Percentiles rank a stretch among this genome's conserved stretches.
Evolutionary conservation across 805 yeast species (phyloP).

Genomic region (Priceomyces haplophilus): DNA sequence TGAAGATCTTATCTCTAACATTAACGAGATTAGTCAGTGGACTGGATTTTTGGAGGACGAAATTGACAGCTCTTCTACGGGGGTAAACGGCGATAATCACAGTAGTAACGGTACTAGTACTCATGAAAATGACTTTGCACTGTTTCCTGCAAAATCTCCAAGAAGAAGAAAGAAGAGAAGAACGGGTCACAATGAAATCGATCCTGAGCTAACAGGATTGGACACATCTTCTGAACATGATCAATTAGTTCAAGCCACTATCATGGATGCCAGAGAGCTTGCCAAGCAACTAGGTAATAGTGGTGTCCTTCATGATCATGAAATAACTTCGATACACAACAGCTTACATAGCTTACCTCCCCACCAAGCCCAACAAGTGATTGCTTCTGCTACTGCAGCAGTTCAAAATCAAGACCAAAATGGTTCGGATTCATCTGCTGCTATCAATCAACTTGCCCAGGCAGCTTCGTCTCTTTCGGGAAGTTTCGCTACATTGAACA

Average conservation of each 20-base stretch:
- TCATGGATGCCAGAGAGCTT: slow-evolving; percentile 63
- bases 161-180: slow-evolving; percentile 14
- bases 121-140: slow-evolving; percentile 5
- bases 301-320: slow-evolving; percentile 12
- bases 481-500: slow-evolving; percentile 4
- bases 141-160: slow-evolving; percentile 2
- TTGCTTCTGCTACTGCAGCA: slow-evolving; percentile 26
- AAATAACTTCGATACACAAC: slow-evolving; percentile 9
- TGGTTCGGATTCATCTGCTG: slow-evolving; percentile 15
- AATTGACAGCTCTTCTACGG: slow-evolving; percentile 9
- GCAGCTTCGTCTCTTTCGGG: slow-evolving; percentile 24
- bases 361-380: slow-evolving; percentile 29
- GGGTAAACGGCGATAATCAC: background rate
- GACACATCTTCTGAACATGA: slow-evolving; percentile 50
- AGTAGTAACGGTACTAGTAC: slow-evolving; percentile 2
- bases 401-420: slow-evolving; percentile 16
- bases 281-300: slow-evolving; percentile 40
- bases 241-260: slow-evolving; percentile 66
- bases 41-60: slow-evolving; percentile 48
- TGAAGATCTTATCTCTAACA: slow-evolving; percentile 44
- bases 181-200: slow-evolving; percentile 23
- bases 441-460: slow-evolving; percentile 29
- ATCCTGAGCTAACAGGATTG: slow-evolving; percentile 37
- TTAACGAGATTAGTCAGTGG: slow-evolving; percentile 55
- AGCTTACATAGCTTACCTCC: slow-evolving; percentile 17